Percentiles rank a stretch among this genome's conserved stretches.
phyloP scores from a whole-genome alignment of 2,329 filamentous ascomycete species.

The Byssothecium circinans region DNA sequence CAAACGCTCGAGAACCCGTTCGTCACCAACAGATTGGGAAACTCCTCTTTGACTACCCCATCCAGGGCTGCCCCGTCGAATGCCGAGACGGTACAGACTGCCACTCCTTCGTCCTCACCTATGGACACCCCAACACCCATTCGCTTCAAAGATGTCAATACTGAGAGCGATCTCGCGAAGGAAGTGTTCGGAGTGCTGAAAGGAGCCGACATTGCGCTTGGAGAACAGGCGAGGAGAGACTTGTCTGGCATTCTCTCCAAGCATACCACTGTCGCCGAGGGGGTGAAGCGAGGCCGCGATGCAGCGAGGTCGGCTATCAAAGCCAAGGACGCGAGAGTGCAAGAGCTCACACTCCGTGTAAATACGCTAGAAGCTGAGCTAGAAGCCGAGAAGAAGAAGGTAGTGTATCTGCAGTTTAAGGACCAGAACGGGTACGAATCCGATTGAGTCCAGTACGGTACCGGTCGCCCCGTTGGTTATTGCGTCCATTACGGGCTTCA shows the following conservation, averaged over 20 bases:
- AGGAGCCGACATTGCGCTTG: slow-evolving; percentile 45
- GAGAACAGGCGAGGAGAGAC: slow-evolving; percentile 12
- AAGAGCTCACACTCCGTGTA: slow-evolving; percentile 69
- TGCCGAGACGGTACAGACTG: slow-evolving; percentile 9
- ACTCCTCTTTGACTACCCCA: slow-evolving; percentile 19
- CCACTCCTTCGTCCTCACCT: slow-evolving; percentile 22
- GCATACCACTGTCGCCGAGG: slow-evolving; percentile 61
- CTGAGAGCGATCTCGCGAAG: slow-evolving; percentile 21
- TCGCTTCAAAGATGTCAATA: slow-evolving; percentile 28
- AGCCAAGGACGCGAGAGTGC: slow-evolving; percentile 65
- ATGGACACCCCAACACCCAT: slow-evolving; percentile 39
- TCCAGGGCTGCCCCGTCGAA: slow-evolving; percentile 12
- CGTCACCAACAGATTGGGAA: slow-evolving; percentile 6
- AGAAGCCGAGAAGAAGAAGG: slow-evolving; percentile 54
- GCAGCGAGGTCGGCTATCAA: slow-evolving; percentile 64
- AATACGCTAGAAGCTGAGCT: slow-evolving; percentile 57
- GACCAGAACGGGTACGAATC: slow-evolving; percentile 7
- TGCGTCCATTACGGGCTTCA: background rate
- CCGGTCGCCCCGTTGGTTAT: background rate
- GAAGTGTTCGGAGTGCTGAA: slow-evolving; percentile 57
- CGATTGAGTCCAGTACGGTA: slow-evolving; percentile 1
- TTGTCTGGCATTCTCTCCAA: slow-evolving; percentile 37
- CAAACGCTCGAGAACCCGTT: slow-evolving; percentile 17
- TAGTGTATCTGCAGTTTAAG: slow-evolving; percentile 30
- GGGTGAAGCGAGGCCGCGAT: slow-evolving; percentile 66